Conservation (phyloP, 2,329 filamentous ascomycete species). For the Xylariaceae sp. region DNA sequence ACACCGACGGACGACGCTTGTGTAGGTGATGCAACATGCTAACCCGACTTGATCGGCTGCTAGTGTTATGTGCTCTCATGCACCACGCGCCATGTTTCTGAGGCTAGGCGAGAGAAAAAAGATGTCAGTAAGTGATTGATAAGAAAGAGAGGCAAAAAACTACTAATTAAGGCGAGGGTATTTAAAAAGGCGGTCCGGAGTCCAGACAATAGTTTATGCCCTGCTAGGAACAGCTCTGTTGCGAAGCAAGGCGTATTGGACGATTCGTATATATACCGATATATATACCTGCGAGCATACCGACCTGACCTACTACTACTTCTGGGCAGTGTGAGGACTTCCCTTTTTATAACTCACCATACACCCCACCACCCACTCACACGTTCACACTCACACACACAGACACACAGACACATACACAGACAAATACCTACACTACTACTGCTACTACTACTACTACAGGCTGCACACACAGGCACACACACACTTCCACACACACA, state of each 20-base stretch:
- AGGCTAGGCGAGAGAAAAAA: not conserved
- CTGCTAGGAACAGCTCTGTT: not conserved
- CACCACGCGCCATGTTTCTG: constrained; percentile 18
- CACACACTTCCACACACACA: not conserved
- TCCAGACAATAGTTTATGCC: constrained; percentile 7
- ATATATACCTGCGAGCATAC: not conserved
- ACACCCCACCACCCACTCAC: constrained; percentile 45
- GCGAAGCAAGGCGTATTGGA: not conserved
- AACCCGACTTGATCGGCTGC: too few relatives aligned
- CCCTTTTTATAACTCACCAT: constrained; percentile 39
- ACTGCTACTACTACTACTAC: too few relatives aligned
- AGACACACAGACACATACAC: not conserved
- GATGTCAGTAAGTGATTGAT: constrained; percentile 4
- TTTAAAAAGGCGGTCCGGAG: constrained; percentile 18
- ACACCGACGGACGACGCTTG: constrained; percentile 14
- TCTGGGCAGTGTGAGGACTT: constrained; percentile 17
- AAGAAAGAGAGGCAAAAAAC: constrained; percentile 4
- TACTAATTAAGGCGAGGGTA: constrained; percentile 9
- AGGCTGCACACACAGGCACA: not conserved
- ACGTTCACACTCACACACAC: constrained; percentile 25
- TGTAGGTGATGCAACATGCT: constrained; percentile 20
- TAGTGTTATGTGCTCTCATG: constrained; percentile 6
- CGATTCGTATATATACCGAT: not conserved
- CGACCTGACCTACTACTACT: not conserved
- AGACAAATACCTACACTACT: constrained; percentile 8